Percentiles rank a stretch among this genome's conserved stretches.
phyloP scores from a whole-genome alignment of 2,329 filamentous ascomycete genomes.

The Lasiodiplodia citricola region DNA sequence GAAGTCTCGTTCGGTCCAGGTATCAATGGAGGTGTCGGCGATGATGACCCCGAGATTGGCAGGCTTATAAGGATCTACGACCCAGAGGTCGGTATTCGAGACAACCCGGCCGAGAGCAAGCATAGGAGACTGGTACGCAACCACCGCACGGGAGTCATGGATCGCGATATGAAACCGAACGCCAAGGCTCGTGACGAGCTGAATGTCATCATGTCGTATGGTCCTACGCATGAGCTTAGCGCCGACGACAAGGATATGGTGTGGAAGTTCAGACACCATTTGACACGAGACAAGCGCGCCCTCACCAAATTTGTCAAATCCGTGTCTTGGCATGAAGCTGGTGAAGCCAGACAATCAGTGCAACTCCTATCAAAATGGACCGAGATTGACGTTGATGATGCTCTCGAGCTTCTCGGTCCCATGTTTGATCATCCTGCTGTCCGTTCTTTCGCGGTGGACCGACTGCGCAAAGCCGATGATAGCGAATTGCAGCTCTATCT shows the following conservation, averaged over 20 bases:
- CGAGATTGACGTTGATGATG: slow-evolving; percentile 96
- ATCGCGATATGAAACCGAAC: slow-evolving; percentile 94
- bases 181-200: slow-evolving; percentile 92
- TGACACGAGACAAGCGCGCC: slow-evolving; percentile 84
- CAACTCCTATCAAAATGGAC: slow-evolving; percentile 93
- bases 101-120: slow-evolving; percentile 95
- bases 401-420: slow-evolving; percentile 88
- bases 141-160: slow-evolving; percentile 89
- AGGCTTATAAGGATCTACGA: slow-evolving; percentile 88
- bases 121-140: slow-evolving; percentile 90
- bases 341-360: slow-evolving; percentile 86
- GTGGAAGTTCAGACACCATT: slow-evolving; percentile 96
- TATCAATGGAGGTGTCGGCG: slow-evolving; percentile 70
- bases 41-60: slow-evolving; percentile 57
- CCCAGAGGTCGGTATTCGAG: slow-evolving; percentile 83
- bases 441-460: slow-evolving; percentile 89
- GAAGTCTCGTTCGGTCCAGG: slow-evolving; percentile 90
- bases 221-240: slow-evolving; percentile 85
- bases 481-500: slow-evolving; percentile 90
- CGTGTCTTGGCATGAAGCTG: slow-evolving; percentile 87
- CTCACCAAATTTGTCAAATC: slow-evolving; percentile 98
- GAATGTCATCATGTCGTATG: slow-evolving; percentile 86
- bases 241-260: slow-evolving; percentile 94
- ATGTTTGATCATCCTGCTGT: slow-evolving; percentile 89
- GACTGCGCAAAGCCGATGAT: slow-evolving; percentile 89